Percentiles rank a stretch among this genome's conserved stretches.
These are phyloP conservation scores for Gnomoniopsis smithogilvyi DNA, from an alignment of 2,329 filamentous ascomycete genomes.

Conservation along the genomic window DNA sequence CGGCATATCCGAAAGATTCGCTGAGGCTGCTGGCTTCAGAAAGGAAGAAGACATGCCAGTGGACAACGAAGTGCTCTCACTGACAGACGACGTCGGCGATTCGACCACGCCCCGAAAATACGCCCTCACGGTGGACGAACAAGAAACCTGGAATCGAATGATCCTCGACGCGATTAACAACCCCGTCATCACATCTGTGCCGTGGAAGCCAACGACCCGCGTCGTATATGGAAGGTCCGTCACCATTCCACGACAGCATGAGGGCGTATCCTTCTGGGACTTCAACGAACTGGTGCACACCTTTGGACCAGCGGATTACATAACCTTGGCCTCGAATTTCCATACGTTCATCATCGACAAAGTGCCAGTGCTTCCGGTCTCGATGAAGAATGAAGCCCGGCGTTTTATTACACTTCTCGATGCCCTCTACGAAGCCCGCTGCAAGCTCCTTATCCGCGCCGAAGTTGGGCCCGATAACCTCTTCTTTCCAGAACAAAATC, in stretches of 20 bases:
- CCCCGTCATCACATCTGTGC: conserved; percentile 15
- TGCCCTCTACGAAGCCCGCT: conserved; percentile 77
- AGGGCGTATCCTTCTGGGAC: conserved; percentile 60
- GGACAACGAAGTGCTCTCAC: not conserved
- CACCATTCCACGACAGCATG: conserved; percentile 52
- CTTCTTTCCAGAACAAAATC: conserved; percentile 65
- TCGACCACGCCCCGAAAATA: conserved; percentile 27
- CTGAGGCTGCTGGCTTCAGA: not conserved
- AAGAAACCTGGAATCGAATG: conserved; percentile 26
- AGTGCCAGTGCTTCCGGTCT: conserved; percentile 63
- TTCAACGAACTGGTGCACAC: conserved; percentile 66
- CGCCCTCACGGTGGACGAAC: conserved; percentile 21
- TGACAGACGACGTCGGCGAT: conserved; percentile 8
- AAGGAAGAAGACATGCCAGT: not conserved
- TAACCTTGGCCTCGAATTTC: conserved; percentile 74
- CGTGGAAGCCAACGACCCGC: conserved; percentile 42
- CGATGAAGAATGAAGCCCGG: conserved; percentile 77
- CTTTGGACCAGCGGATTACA: conserved; percentile 79
- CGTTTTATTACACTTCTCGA: conserved; percentile 79
- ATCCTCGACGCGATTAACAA: conserved; percentile 13
- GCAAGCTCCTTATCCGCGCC: conserved; percentile 69
- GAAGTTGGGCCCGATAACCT: conserved; percentile 66
- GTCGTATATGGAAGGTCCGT: conserved; percentile 64
- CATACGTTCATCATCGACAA: conserved; percentile 74
- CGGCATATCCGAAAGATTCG: not conserved